phyloP scores from a whole-genome alignment of 1,284 basidiomycete genomes.

The Cryptococcus sp. region DNA sequence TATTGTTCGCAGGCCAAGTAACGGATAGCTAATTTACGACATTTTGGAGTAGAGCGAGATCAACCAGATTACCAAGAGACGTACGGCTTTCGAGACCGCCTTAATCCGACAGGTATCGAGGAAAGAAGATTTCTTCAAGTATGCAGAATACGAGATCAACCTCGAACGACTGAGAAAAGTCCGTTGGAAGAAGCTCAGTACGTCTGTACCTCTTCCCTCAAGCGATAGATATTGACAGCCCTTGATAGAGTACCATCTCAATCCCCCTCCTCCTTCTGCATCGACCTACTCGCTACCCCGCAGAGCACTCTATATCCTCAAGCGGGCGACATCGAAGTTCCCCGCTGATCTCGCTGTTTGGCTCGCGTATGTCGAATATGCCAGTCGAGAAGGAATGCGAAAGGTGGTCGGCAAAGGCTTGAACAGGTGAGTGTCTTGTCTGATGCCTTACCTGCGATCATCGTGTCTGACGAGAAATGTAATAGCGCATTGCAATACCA shows the following conservation, averaged over 20 bases:
- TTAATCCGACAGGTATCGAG: conserved; percentile 79
- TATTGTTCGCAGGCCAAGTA: not conserved
- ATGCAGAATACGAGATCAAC: conserved; percentile 88
- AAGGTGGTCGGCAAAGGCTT: conserved; percentile 71
- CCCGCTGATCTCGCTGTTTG: conserved; percentile 83
- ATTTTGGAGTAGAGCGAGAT: conserved; percentile 64
- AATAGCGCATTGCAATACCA: conserved; percentile 80
- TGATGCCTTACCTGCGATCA: not conserved
- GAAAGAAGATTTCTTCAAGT: conserved; percentile 86
- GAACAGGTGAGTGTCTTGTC: conserved; percentile 60
- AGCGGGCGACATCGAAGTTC: conserved; percentile 85
- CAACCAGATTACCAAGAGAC: conserved; percentile 79
- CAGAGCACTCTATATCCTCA: conserved; percentile 84
- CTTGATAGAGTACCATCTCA: conserved; percentile 42
- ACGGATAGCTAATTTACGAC: not conserved
- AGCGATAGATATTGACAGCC: not conserved
- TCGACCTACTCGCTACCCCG: conserved; percentile 80
- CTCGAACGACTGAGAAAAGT: conserved; percentile 78
- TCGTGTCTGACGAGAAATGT: not conserved
- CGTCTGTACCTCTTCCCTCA: conserved; percentile 38
- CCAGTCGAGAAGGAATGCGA: conserved; percentile 75
- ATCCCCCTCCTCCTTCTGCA: conserved; percentile 61
- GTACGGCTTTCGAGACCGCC: conserved; percentile 79
- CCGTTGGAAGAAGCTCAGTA: conserved; percentile 70
- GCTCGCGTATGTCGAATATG: conserved; percentile 83